phyloP scores from a whole-genome alignment of 805 yeast species.

The Candida manassasensis region DNA sequence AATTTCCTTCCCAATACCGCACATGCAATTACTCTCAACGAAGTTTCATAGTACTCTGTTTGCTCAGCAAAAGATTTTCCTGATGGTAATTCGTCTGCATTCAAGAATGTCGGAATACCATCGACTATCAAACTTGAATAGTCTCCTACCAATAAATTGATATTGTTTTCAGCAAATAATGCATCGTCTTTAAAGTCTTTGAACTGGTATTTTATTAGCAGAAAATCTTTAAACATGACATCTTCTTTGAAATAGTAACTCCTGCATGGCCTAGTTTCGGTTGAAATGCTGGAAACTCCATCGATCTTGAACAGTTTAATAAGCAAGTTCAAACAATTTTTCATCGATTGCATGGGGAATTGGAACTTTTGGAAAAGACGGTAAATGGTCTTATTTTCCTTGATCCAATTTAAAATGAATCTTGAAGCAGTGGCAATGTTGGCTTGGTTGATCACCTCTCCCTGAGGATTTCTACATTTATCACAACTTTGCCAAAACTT shows the following conservation, averaged over 20 bases:
- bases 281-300: slow-evolving; percentile 10
- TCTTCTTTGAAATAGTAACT: slow-evolving; percentile 60
- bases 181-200: slow-evolving; percentile 58
- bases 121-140: slow-evolving; percentile 10
- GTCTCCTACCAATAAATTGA: slow-evolving; percentile 21
- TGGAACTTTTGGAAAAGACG: slow-evolving; percentile 13
- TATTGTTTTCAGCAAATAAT: slow-evolving; percentile 27
- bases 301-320: slow-evolving; percentile 10
- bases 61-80: slow-evolving; percentile 5
- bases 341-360: slow-evolving; percentile 9
- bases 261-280: slow-evolving; percentile 41
- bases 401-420: slow-evolving; percentile 54
- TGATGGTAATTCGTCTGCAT: slow-evolving; percentile 5
- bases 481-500: slow-evolving; percentile 12
- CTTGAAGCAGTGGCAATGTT: slow-evolving; percentile 30
- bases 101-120: slow-evolving; percentile 12
- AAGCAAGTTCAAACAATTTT: slow-evolving; percentile 12
- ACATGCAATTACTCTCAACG: slow-evolving; percentile 23
- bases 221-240: slow-evolving; percentile 55
- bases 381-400: slow-evolving; percentile 33
- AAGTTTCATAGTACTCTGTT: slow-evolving; percentile 21
- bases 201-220: slow-evolving; percentile 48
- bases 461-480: not conserved
- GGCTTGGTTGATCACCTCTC: not conserved
- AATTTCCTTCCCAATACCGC: slow-evolving; percentile 19